phyloP scores from a whole-genome alignment of 2,329 filamentous ascomycete genomes.

The Neopestalotiopsis rosae region DNA sequence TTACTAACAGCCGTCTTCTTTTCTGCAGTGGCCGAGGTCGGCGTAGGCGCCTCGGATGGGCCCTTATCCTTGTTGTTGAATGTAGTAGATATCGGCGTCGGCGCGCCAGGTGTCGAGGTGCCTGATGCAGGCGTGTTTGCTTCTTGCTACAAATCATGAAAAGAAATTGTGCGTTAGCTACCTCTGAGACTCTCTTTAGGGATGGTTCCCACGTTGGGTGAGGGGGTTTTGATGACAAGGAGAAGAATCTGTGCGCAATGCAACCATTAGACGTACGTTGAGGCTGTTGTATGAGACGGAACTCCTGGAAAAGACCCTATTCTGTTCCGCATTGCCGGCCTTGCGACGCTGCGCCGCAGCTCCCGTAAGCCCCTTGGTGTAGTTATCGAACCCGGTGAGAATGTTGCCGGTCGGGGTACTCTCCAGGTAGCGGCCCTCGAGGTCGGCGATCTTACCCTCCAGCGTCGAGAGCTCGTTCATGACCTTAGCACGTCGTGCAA shows the following conservation, averaged over 20 bases:
- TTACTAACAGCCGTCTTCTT: constrained; percentile 49
- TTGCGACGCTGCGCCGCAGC: constrained; percentile 68
- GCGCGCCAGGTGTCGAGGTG: constrained; percentile 51
- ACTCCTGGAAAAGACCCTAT: constrained; percentile 74
- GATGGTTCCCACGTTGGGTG: too few relatives aligned
- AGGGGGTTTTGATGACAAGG: too few relatives aligned
- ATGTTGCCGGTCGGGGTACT: constrained; percentile 92
- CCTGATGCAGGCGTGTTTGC: constrained; percentile 49
- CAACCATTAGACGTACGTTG: constrained; percentile 34
- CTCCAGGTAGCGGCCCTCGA: constrained; percentile 89
- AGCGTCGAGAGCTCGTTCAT: constrained; percentile 50
- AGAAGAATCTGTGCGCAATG: too few relatives aligned
- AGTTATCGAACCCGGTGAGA: constrained; percentile 96
- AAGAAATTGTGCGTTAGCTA: not conserved
- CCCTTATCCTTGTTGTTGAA: constrained; percentile 51
- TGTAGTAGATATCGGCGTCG: constrained; percentile 60
- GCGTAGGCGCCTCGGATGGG: constrained; percentile 58
- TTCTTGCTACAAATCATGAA: constrained; percentile 37
- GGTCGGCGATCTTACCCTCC: constrained; percentile 84
- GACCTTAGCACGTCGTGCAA: constrained; percentile 48
- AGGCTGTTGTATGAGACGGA: constrained; percentile 65
- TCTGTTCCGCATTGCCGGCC: constrained; percentile 68
- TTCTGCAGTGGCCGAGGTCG: constrained; percentile 54
- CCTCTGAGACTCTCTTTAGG: not conserved
- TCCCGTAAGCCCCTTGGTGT: constrained; percentile 86